Evolutionary conservation across 1,284 basidiomycete species (phyloP).

Genomic region (Cryptococcus sp.): DNA sequence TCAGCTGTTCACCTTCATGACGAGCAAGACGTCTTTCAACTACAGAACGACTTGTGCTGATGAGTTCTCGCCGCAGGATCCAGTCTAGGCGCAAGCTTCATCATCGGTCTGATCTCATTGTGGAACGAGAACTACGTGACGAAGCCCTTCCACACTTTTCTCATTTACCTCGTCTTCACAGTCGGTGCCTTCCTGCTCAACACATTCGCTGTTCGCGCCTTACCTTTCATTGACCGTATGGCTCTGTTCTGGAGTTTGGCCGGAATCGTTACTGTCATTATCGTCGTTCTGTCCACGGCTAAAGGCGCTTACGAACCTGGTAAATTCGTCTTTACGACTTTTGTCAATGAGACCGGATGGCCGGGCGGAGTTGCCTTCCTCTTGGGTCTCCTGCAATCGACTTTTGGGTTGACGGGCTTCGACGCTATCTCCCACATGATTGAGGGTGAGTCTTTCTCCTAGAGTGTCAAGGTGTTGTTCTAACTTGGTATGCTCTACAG

Average conservation of each 20-base stretch:
- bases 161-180: slow-evolving; percentile 30
- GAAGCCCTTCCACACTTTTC: slow-evolving; percentile 27
- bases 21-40: too few relatives aligned
- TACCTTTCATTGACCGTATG: slow-evolving; percentile 40
- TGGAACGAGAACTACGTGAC: slow-evolving; percentile 37
- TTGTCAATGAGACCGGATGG: slow-evolving; percentile 54
- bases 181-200: slow-evolving; percentile 33
- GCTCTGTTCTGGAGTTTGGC: slow-evolving; percentile 44
- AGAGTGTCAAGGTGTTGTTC: neutral
- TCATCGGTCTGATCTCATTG: slow-evolving; percentile 41
- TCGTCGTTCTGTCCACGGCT: slow-evolving; percentile 47
- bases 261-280: slow-evolving; percentile 48
- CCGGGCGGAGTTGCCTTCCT: slow-evolving; percentile 53
- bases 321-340: slow-evolving; percentile 50
- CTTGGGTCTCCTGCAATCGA: slow-evolving; percentile 52
- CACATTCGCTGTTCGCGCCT: slow-evolving; percentile 32
- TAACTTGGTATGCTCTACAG: neutral
- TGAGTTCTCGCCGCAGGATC: neutral
- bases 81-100: slow-evolving; percentile 4
- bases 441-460: slow-evolving; percentile 15
- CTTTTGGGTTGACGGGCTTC: slow-evolving; percentile 50
- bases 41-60: neutral
- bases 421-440: slow-evolving; percentile 33
- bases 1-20: neutral
- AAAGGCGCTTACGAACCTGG: slow-evolving; percentile 45